Evolutionary conservation across 345 rosid genomes (phyloP).

Genomic region (sweet orange (Citrus sinensis)): DNA sequence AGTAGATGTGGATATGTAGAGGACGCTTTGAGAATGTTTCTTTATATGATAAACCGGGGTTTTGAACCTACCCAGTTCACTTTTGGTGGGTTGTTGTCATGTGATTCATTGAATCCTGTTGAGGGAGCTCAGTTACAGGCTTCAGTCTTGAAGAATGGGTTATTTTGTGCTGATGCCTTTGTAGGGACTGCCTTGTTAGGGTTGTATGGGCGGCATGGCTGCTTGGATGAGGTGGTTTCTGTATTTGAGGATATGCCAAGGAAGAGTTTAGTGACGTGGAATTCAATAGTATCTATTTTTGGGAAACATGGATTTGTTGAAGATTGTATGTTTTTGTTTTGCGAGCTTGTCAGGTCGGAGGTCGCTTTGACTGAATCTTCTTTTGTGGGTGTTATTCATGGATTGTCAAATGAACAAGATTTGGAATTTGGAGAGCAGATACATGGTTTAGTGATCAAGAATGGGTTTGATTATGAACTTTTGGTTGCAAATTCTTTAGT

Average conservation of each 20-base stretch:
- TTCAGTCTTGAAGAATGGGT: conserved; percentile 55
- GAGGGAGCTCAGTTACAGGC: conserved; percentile 62
- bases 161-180: conserved; percentile 51
- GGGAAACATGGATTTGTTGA: conserved; percentile 44
- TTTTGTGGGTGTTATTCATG: conserved; percentile 56
- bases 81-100: conserved; percentile 58
- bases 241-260: conserved; percentile 62
- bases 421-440: conserved; percentile 50
- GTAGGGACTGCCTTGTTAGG: conserved; percentile 71
- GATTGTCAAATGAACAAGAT: conserved; percentile 40
- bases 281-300: conserved; percentile 55
- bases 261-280: conserved; percentile 76
- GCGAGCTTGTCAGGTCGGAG: conserved; percentile 40
- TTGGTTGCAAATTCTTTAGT: conserved; percentile 56
- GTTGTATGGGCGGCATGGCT: conserved; percentile 61
- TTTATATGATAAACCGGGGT: conserved; percentile 47
- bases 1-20: conserved; percentile 35
- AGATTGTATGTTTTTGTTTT: conserved; percentile 46
- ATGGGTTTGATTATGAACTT: conserved; percentile 35
- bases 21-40: conserved; percentile 44
- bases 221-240: conserved; percentile 39
- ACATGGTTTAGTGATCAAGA: conserved; percentile 59
- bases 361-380: conserved; percentile 50
- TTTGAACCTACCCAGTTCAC: conserved; percentile 50
- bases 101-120: conserved; percentile 33